These are phyloP conservation scores for Citrus inodora DNA, from an alignment of 345 rosid genomes.

Conservation along the genomic window DNA sequence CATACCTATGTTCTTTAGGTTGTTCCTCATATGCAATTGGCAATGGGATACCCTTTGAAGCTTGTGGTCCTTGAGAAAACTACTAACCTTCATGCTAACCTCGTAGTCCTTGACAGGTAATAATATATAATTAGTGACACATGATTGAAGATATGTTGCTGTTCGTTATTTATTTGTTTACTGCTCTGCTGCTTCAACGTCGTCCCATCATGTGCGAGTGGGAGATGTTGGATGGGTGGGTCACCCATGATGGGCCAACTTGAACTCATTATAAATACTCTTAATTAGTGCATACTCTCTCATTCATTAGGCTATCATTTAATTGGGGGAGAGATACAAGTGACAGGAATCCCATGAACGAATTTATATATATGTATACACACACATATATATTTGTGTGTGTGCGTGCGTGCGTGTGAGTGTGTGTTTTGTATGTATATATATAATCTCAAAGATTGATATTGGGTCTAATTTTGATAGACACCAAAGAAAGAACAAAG, in stretches of 20 bases:
- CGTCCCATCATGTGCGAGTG: too few species aligned
- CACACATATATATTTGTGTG: rapidly evolving
- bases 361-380: too few species aligned
- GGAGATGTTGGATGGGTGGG: too few species aligned
- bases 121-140: not conserved
- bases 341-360: not conserved
- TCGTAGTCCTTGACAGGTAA: slow-evolving; percentile 33
- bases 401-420: rapidly evolving
- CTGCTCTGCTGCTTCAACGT: too few species aligned
- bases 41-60: slow-evolving; percentile 35
- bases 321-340: too few species aligned
- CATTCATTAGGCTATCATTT: not conserved
- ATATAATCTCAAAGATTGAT: not conserved
- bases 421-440: too few species aligned
- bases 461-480: slow-evolving; percentile 5
- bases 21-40: slow-evolving; percentile 27
- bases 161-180: too few species aligned
- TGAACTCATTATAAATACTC: not conserved
- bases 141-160: too few species aligned
- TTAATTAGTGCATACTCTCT: not conserved
- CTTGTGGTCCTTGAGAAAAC: slow-evolving; percentile 33
- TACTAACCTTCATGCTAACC: slow-evolving; percentile 32
- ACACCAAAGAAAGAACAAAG: slow-evolving; percentile 25
- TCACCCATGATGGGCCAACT: too few species aligned
- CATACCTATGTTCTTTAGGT: slow-evolving; percentile 12